Evolutionary conservation across 139 green algal species (phyloP).

Genomic region (Closterium sp.): DNA sequence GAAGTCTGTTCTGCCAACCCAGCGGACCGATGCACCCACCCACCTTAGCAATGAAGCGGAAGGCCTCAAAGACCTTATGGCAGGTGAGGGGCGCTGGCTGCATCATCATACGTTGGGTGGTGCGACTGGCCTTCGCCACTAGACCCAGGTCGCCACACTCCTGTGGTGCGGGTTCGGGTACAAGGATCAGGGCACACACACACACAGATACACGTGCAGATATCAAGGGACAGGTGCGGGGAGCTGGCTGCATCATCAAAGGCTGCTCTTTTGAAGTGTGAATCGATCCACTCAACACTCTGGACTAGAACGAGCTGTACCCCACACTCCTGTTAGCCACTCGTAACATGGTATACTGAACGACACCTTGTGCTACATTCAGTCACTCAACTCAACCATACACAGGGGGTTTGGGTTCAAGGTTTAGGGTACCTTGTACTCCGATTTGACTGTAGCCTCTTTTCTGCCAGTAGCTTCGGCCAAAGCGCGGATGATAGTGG

Average conservation of each 20-base stretch:
- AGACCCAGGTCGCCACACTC: constrained; percentile 77
- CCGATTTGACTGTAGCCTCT: constrained; percentile 76
- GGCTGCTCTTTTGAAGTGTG: too few species aligned
- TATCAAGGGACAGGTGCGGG: background rate
- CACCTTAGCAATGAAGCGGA: constrained; percentile 20
- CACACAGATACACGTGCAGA: background rate
- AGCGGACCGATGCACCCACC: too few species aligned
- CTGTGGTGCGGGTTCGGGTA: background rate
- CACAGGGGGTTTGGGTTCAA: too few species aligned
- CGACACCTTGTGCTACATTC: too few species aligned
- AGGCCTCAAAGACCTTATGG: constrained; percentile 51
- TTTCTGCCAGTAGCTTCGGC: constrained; percentile 78
- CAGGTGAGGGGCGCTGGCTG: constrained; percentile 58
- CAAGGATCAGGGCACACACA: background rate
- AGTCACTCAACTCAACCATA: background rate
- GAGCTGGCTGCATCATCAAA: background rate
- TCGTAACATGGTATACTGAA: too few species aligned
- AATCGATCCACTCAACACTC: too few species aligned
- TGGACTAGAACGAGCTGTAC: too few species aligned
- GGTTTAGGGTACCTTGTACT: constrained; percentile 69
- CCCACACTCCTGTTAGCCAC: too few species aligned
- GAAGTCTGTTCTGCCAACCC: too few species aligned
- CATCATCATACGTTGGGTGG: constrained; percentile 46
- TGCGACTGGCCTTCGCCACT: constrained; percentile 67
- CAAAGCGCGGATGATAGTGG: constrained; percentile 87